These are phyloP conservation scores for Oryza glumipatula DNA, from an alignment of 176 grass and related monocot species.

Conservation along the genomic window DNA sequence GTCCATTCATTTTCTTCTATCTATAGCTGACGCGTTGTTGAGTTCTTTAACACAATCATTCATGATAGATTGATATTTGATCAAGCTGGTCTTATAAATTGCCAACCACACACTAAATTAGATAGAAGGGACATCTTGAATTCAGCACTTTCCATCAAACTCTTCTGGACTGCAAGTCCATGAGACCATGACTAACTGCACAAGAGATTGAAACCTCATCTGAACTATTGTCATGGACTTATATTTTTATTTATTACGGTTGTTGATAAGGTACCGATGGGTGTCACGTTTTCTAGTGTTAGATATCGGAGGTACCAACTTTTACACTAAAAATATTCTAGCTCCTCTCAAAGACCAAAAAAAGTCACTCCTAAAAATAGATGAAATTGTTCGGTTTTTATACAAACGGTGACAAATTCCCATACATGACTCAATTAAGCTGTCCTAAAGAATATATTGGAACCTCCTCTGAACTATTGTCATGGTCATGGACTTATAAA, in stretches of 20 bases:
- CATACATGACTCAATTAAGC: not conserved
- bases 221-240: not conserved
- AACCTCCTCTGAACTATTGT: not conserved
- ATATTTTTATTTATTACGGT: too few relatives aligned
- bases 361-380: too few relatives aligned
- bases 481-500: not conserved
- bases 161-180: not conserved
- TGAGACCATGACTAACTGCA: not conserved
- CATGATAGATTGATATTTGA: constrained; percentile 26
- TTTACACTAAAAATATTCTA: too few relatives aligned
- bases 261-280: too few relatives aligned
- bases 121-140: not conserved
- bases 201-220: not conserved
- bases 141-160: not conserved
- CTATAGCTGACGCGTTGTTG: not conserved
- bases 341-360: too few relatives aligned
- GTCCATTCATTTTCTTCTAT: constrained; percentile 25
- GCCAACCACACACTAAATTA: not conserved
- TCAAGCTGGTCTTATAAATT: not conserved
- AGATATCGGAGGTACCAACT: too few relatives aligned
- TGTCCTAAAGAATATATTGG: not conserved
- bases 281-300: too few relatives aligned
- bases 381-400: not conserved
- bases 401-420: not conserved
- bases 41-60: not conserved